Conservation (phyloP, 2,329 filamentous ascomycete genomes). For the Tolypocladium tropicale region DNA sequence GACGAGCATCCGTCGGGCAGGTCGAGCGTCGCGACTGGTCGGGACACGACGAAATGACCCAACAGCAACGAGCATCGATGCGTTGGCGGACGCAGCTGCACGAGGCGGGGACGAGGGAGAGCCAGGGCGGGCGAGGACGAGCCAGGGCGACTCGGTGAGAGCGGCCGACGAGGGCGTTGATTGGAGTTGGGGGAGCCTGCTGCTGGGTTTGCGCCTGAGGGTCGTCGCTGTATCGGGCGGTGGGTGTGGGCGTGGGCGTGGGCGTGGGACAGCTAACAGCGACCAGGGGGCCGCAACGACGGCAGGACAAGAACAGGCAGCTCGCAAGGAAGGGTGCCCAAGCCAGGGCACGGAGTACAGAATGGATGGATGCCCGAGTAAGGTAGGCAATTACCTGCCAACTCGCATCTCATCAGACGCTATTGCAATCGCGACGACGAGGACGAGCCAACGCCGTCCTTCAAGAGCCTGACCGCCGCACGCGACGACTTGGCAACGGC, state of each 20-base stretch:
- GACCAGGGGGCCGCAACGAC: background rate
- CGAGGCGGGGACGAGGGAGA: background rate
- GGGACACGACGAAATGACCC: slow-evolving; percentile 28
- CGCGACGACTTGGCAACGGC: background rate
- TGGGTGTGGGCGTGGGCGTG: no score
- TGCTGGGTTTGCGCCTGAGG: background rate
- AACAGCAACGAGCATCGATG: slow-evolving; percentile 36
- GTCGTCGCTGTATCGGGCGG: background rate
- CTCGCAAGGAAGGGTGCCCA: no score
- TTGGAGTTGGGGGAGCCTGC: background rate
- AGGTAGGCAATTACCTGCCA: no score
- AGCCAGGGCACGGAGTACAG: no score
- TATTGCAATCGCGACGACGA: no score
- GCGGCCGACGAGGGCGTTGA: slow-evolving; percentile 1
- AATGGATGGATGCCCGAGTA: no score
- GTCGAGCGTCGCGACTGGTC: slow-evolving; percentile 29
- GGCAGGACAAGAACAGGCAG: background rate
- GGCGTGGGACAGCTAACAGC: background rate
- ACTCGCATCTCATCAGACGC: no score
- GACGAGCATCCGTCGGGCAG: slow-evolving; percentile 32
- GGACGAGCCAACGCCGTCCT: no score
- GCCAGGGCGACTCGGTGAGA: background rate
- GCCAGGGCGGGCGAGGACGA: background rate
- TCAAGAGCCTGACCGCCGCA: background rate
- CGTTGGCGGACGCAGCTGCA: slow-evolving; percentile 21